Evolutionary conservation across 257 asterid genomes (phyloP), one percentile per base, ranked within the genome.

Genomic region (Plectranthus barbatus): DNA sequence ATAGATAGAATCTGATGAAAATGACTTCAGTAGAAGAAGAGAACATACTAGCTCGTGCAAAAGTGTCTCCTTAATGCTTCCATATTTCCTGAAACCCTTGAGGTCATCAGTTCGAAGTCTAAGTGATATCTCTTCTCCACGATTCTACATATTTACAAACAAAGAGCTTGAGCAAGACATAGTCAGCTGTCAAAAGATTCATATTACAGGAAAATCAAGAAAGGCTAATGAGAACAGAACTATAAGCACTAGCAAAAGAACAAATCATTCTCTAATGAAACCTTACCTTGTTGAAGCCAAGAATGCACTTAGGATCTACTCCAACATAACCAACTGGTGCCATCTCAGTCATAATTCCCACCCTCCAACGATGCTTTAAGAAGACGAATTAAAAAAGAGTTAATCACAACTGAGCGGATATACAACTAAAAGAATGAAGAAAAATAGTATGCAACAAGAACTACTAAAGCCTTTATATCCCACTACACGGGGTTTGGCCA

Each of bases 291-390:
- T 92, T 92, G 64, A 84, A 62, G 74, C 99, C 99, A 75, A 92
- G 97, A 57, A 92, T 68, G 83, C 99, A 92, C 78, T 73, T 77
- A 19, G 99, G 97, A 67, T 80, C 72, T 53, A 86, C 81, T 46
- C 99, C 99, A 78, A 92, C 99, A 76, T 85, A 89, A 69, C 99
- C 99, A 65, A 81, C 76, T 19, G 99, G 99, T 53, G 97, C 96
- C 99, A 92, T 77, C 85, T 92, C 99, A 17, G 95, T 84, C 87
- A 92, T 72, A 67, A 86, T 78, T 56, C 95, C 97, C 57, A 92
- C 96, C 59, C 86, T 77, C 99, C 99, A 92, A 61, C 78, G 91
- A 79, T 92, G 96, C 99, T 92, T 62, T 62, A 76, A 55, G 54
- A 75, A 72, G 48, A 53, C 64, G 74, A 78, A 75, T 57, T 39